Conservation (phyloP, 2,329 filamentous ascomycete genomes). For the Sclerotinia subarctica region DNA sequence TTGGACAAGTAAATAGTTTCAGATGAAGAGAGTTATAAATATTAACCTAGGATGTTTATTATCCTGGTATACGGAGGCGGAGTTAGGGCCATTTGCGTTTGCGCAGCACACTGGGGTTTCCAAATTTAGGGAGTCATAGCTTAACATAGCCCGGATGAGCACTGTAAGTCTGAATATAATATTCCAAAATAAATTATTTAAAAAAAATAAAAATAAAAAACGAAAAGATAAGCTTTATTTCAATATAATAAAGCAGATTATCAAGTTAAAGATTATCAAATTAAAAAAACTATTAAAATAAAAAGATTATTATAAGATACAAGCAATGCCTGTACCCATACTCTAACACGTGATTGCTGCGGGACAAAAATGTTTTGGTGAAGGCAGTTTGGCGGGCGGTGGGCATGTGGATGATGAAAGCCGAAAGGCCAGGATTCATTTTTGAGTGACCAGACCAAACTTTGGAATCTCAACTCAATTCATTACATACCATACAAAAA, state of each 20-base stretch:
- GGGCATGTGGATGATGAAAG: not conserved
- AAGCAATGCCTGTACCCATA: no score
- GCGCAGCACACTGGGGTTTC: not conserved
- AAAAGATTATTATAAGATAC: no score
- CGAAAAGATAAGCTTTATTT: no score
- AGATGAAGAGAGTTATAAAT: not conserved
- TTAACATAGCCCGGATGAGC: not conserved
- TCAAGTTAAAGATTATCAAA: no score
- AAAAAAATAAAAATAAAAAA: no score
- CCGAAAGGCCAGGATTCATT: conserved; percentile 14
- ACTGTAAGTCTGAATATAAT: no score
- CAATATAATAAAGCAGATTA: no score
- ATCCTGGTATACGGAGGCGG: not conserved
- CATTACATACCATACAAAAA: not conserved
- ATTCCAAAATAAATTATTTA: no score
- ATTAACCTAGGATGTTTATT: not conserved
- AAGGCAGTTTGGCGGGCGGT: not conserved
- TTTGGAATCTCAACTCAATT: not conserved
- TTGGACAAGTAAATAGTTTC: not conserved
- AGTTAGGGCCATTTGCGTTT: not conserved
- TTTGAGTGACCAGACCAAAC: conserved; percentile 5
- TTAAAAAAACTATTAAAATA: no score
- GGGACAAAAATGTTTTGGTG: not conserved
- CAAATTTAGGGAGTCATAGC: not conserved
- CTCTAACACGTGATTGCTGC: not conserved